These are phyloP conservation scores for Rhizopus sp. DNA, from an alignment of 371 early-diverging fungal species.

Conservation along the genomic window DNA sequence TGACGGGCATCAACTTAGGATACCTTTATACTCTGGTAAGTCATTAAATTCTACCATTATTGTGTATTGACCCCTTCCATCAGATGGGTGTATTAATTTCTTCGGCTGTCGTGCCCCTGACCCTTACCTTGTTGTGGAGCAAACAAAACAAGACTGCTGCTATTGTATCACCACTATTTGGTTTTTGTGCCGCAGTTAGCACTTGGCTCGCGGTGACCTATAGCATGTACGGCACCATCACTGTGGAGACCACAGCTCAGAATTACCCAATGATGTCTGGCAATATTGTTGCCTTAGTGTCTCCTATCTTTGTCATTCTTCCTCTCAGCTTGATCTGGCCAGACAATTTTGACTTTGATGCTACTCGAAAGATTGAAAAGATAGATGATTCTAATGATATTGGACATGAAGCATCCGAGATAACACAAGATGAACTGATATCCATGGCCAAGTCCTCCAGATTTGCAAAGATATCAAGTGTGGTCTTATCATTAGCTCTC, in stretches of 20 bases:
- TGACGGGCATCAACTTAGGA: slow-evolving; percentile 66
- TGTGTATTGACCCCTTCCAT: not conserved
- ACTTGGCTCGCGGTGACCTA: slow-evolving; percentile 67
- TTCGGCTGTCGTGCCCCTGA: slow-evolving; percentile 67
- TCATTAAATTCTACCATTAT: not conserved
- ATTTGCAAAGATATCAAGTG: slow-evolving; percentile 39
- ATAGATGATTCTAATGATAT: slow-evolving; percentile 41
- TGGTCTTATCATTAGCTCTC: slow-evolving; percentile 52
- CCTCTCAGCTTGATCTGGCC: slow-evolving; percentile 49
- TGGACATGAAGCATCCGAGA: slow-evolving; percentile 17
- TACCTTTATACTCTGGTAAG: slow-evolving; percentile 57
- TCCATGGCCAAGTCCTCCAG: slow-evolving; percentile 31
- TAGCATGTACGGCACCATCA: slow-evolving; percentile 55
- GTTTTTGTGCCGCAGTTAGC: slow-evolving; percentile 51
- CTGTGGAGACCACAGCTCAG: slow-evolving; percentile 54
- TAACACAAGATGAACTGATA: slow-evolving; percentile 24
- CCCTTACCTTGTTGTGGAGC: slow-evolving; percentile 63
- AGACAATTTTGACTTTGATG: slow-evolving; percentile 64
- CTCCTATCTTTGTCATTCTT: slow-evolving; percentile 26
- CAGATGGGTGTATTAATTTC: slow-evolving; percentile 70
- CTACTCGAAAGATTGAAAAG: slow-evolving; percentile 47
- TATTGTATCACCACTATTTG: slow-evolving; percentile 54
- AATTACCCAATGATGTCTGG: slow-evolving; percentile 76
- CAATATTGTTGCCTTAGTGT: slow-evolving; percentile 52
- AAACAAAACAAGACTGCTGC: slow-evolving; percentile 64